phyloP scores from a whole-genome alignment of 2,329 filamentous ascomycete genomes.

The Ophiocordyceps camponoti-floridani region DNA sequence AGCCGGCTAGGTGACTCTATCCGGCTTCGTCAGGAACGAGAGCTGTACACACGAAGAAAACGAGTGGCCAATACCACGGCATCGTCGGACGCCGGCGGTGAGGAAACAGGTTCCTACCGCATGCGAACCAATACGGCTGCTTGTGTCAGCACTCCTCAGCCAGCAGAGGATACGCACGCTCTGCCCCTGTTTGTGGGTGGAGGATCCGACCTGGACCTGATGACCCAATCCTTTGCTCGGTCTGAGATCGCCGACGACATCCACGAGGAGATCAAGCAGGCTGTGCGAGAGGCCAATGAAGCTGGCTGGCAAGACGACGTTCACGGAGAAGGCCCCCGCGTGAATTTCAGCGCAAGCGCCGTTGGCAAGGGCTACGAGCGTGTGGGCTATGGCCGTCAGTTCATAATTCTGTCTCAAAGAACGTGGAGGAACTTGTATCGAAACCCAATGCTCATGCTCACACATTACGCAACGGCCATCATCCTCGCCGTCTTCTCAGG shows the following conservation, averaged over 20 bases:
- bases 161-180: conserved; percentile 52
- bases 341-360: conserved; percentile 31
- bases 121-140: conserved; percentile 25
- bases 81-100: conserved; percentile 35
- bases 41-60: conserved; percentile 71
- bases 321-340: conserved; percentile 28
- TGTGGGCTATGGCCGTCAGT: conserved; percentile 64
- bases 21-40: conserved; percentile 69
- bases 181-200: conserved; percentile 39
- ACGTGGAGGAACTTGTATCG: conserved; percentile 97
- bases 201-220: conserved; percentile 63
- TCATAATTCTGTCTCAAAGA: conserved; percentile 70
- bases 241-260: conserved; percentile 63
- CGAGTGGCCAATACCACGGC: conserved; percentile 44
- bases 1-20: conserved; percentile 63
- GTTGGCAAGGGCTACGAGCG: conserved; percentile 70
- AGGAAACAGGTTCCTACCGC: conserved; percentile 31
- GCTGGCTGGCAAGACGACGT: conserved; percentile 49
- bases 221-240: conserved; percentile 57
- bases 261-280: conserved; percentile 59
- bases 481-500: conserved; percentile 85
- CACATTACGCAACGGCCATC: conserved; percentile 94
- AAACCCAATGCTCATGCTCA: conserved; percentile 96
- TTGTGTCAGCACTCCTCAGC: conserved; percentile 31
- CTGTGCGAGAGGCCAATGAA: conserved; percentile 43